A percentile compares a stretch with the other conserved stretches of the same genome.
Conservation (phyloP, 2,329 filamentous ascomycete species). For the Knufia fluminis region DNA sequence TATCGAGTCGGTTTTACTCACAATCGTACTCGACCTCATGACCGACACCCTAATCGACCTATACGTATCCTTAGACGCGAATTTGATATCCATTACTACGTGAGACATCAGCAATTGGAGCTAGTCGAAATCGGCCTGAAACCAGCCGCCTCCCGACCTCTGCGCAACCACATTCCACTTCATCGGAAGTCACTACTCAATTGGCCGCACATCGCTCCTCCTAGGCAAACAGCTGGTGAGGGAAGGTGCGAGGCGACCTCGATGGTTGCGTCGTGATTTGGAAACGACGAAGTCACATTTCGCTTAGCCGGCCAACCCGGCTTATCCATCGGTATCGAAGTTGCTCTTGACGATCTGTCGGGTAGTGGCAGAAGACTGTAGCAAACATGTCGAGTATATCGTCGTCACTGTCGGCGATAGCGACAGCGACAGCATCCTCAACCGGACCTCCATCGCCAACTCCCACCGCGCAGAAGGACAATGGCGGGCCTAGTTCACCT, state of each 20-base stretch:
- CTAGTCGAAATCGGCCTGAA: neutral
- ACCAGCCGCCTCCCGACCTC: neutral
- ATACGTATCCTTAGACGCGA: too few relatives aligned
- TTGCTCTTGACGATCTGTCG: neutral
- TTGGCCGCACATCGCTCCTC: neutral
- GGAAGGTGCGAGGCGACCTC: neutral
- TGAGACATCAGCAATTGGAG: neutral
- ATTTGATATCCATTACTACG: too few relatives aligned
- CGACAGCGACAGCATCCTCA: neutral
- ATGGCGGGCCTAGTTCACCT: slow-evolving; percentile 54
- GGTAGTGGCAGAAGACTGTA: neutral
- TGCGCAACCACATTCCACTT: slow-evolving; percentile 3
- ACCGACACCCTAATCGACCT: neutral
- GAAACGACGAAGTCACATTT: neutral
- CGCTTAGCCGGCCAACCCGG: neutral
- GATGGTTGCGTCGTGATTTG: neutral
- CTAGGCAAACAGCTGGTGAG: neutral
- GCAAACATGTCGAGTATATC: neutral
- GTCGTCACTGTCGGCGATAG: slow-evolving; percentile 1
- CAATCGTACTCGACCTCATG: neutral
- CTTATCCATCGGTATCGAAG: neutral
- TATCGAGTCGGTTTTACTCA: neutral
- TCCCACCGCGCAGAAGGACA: neutral
- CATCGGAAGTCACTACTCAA: neutral
- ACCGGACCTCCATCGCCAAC: neutral